Evolutionary conservation across 805 yeast species (phyloP), one percentile per base, ranked within the genome.

Genomic region (Pichia californica): DNA sequence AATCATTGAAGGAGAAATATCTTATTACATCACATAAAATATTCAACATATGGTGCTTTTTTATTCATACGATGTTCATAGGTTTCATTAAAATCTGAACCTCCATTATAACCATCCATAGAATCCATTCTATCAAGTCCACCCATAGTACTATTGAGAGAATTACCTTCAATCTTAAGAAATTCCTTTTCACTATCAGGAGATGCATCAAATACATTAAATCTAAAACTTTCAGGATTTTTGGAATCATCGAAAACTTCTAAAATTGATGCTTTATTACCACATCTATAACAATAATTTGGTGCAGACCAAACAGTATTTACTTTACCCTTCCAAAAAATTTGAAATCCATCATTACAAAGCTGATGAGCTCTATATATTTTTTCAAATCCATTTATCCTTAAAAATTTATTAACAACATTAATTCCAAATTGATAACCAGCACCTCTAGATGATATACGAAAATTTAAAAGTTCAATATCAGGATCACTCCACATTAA

Each of bases 271-370:
- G 99, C 99, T 59, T 88, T 79, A 59, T 93, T 93, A 0, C 99
- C 99, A 62, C 99, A 93, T 48, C 99, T 64, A 57, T 93, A 93
- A 59, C 99, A 93, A 59, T 93, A 93, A 59, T 93, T 93, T 0
- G 99, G 99, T 0, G 99, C 99, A 1, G 93, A 82, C 99, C 99
- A 93, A 7, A 93, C 98, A 0, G 99, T 93, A 30, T 94, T 81
- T 36, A 95, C 86, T 49, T 84, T 74, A 3, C 96, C 97, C 44
- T 79, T 79, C 76, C 95, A 93, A 57, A 89, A 81, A 41, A 87
- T 81, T 51, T 91, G 96, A 58, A 80, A 93, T 1, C 99, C 99
- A 57, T 91, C 96, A 57, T 93, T 93, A 60, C 99, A 94, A 31
- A 93, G 69, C 61, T 93, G 99, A 61, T 93, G 99, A 0, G 99